phyloP scores from a whole-genome alignment of 495 filamentous ascomycete genomes.

The Penicillium pancosmium region DNA sequence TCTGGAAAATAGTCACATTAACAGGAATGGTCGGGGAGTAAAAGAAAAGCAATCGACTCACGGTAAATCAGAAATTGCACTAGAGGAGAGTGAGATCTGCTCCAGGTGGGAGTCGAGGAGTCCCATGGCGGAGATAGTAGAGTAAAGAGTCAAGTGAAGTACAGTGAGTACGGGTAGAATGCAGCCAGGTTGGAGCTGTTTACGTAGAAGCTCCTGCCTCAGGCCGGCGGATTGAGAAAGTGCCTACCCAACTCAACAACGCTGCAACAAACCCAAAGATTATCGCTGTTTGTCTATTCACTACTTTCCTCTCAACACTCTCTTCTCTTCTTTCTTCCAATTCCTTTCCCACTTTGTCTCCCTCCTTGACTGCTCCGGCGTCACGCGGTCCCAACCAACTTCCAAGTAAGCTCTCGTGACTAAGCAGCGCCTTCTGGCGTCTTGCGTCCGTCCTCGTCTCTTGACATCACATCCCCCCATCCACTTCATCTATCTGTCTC shows the following conservation, averaged over 20 bases:
- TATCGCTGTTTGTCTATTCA: neutral
- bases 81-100: constrained; percentile 83
- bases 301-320: neutral
- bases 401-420: constrained; percentile 43
- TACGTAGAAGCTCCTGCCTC: constrained; percentile 15
- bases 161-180: neutral
- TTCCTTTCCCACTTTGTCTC: neutral
- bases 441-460: constrained; percentile 43
- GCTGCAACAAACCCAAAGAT: neutral
- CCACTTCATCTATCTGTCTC: constrained; percentile 41
- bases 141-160: neutral
- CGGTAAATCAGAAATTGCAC: constrained; percentile 83
- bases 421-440: constrained; percentile 42
- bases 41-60: constrained; percentile 41
- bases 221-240: constrained; percentile 13
- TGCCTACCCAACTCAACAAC: constrained; percentile 1
- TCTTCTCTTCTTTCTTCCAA: neutral
- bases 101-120: constrained; percentile 84
- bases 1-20: constrained; percentile 41
- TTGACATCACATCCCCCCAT: constrained; percentile 53
- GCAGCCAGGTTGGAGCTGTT: neutral
- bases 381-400: constrained; percentile 3
- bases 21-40: neutral
- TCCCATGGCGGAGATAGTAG: constrained; percentile 53
- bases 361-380: neutral